phyloP scores from a whole-genome alignment of 106 monocot species.

The Dactylorhiza incarnata region DNA sequence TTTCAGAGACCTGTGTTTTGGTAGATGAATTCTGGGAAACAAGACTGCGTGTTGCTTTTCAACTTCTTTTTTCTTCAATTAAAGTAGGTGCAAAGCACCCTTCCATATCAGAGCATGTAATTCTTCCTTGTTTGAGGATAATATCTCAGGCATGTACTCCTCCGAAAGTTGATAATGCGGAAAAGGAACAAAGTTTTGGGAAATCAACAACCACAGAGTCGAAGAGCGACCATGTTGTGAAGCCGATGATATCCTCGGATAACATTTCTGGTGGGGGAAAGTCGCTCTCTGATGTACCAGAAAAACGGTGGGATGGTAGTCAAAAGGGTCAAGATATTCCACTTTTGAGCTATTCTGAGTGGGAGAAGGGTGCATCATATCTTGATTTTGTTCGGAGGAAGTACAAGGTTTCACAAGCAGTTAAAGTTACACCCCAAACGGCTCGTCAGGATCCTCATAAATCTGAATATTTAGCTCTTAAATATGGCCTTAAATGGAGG shows the following conservation, averaged over 20 bases:
- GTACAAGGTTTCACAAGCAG: slow-evolving; percentile 69
- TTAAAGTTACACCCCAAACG: slow-evolving; percentile 53
- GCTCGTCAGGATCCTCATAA: slow-evolving; percentile 59
- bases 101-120: slow-evolving; percentile 90
- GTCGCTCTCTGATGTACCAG: slow-evolving; percentile 29
- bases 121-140: slow-evolving; percentile 97
- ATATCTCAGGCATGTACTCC: slow-evolving; percentile 97
- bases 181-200: slow-evolving; percentile 52
- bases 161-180: slow-evolving; percentile 64
- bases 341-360: slow-evolving; percentile 86
- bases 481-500: slow-evolving; percentile 93
- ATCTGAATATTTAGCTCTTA: slow-evolving; percentile 71
- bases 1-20: slow-evolving; percentile 82
- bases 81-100: slow-evolving; percentile 92
- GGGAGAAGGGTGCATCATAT: slow-evolving; percentile 96
- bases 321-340: slow-evolving; percentile 56
- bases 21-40: slow-evolving; percentile 98
- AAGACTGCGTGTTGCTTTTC: slow-evolving; percentile 85
- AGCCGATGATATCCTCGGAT: slow-evolving; percentile 20
- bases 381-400: slow-evolving; percentile 97
- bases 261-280: slow-evolving; percentile 28
- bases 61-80: slow-evolving; percentile 90
- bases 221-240: slow-evolving; percentile 35
- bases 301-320: slow-evolving; percentile 36
- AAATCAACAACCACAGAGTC: slow-evolving; percentile 32